These are phyloP conservation scores for Penicillium glabrum DNA, from an alignment of 2,329 filamentous ascomycete genomes.

Conservation along the genomic window DNA sequence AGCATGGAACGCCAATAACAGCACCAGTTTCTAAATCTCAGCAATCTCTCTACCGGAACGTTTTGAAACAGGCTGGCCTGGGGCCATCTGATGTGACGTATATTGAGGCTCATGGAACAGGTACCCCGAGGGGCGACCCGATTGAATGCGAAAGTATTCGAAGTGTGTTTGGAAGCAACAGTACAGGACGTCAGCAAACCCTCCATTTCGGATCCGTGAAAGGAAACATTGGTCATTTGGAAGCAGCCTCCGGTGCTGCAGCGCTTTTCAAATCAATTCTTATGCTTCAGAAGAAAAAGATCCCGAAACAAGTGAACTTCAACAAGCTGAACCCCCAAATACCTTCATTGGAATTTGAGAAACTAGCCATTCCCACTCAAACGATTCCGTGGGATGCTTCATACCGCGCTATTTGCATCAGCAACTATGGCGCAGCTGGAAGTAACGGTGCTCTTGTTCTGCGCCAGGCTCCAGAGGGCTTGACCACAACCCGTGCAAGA, in stretches of 20 bases:
- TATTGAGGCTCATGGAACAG: conserved; percentile 38
- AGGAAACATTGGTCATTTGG: conserved; percentile 35
- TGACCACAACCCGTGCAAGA: too few species aligned
- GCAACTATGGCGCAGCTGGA: conserved; percentile 33
- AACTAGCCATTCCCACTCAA: not conserved
- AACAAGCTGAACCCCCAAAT: not conserved
- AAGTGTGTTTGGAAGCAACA: conserved; percentile 13
- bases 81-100: conserved; percentile 24
- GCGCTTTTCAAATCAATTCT: conserved; percentile 31
- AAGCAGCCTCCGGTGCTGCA: conserved; percentile 33
- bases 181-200: not conserved
- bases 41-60: conserved; percentile 27
- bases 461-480: not conserved
- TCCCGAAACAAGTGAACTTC: conserved; percentile 19
- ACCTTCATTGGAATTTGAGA: not conserved
- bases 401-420: conserved; percentile 27
- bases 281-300: conserved; percentile 27
- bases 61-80: conserved; percentile 16
- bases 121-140: conserved; percentile 31
- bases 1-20: conserved; percentile 26
- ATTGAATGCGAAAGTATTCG: conserved; percentile 27
- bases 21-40: conserved; percentile 25
- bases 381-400: conserved; percentile 13
- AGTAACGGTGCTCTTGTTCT: not conserved
- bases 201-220: conserved; percentile 34